Evolutionary conservation across 257 asterid genomes (phyloP), one percentile per base, ranked within the genome.

Genomic region (Nyctanthes arbortristis): DNA sequence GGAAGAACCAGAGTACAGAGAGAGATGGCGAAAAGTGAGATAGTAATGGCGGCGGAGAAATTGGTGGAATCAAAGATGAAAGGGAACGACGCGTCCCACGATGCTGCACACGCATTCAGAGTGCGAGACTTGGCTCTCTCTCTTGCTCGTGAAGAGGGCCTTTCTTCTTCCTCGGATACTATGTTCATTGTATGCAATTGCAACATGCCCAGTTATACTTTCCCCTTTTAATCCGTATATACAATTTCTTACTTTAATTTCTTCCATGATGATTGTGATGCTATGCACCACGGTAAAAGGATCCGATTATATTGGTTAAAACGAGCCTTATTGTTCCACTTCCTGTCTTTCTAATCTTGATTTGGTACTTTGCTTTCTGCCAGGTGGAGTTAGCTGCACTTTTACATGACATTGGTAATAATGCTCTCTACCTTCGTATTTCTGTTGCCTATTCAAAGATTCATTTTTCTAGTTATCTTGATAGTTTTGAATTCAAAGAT

Each of bases 361-460:
- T 70, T 40, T 79, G 66, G 68, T 45, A 58, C 49, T 60, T 74
- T 66, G 18, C 61, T 68, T 66, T 47, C 52, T 65, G 56, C 57
- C 89, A 93, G 98, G 97, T 93, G 78, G 96, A 91, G 83, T 82
- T 93, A 77, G 96, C 98, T 69, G 98, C 98, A 43, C 96, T 93
- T 81, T 89, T 93, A 56, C 98, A 91, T 68, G 98, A 93, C 79
- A 84, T 89, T 73, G 97, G 97, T 91, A 76, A 78, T 69, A 45
- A 20, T 63, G 7, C 37, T 65, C 66, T 66, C 37, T n/a, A n/a
- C n/a, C 62, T 68, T 63, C 35, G 57, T 54, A 0, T 45, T 55
- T 1, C 40, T 60, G 24, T 9, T 49, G 7, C 30, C 7, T 55
- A 31, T 63, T 69, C n/a, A 57, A n/a, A n/a, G n/a, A n/a, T n/a